Evolutionary conservation across 148 eudicot species (phyloP).

Genomic region (Fallopia convolvulus): DNA sequence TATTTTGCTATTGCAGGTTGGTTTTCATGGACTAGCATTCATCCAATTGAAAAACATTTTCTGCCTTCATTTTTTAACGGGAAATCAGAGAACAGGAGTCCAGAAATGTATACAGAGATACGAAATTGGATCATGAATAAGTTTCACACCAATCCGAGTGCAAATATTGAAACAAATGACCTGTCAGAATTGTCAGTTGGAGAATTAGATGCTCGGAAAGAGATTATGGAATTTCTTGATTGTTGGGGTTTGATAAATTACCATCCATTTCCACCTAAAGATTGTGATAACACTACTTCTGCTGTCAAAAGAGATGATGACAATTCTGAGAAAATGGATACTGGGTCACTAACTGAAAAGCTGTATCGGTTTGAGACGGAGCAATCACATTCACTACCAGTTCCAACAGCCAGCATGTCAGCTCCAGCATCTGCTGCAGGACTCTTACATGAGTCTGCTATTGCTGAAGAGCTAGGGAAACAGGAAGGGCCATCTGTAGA

Average conservation of each 20-base stretch:
- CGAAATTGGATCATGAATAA: constrained; percentile 86
- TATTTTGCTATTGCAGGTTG: constrained; percentile 49
- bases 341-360: constrained; percentile 40
- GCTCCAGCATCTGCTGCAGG: constrained; percentile 47
- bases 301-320: constrained; percentile 30
- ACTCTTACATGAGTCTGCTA: constrained; percentile 60
- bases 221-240: constrained; percentile 89
- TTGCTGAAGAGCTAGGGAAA: constrained; percentile 69
- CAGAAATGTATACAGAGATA: constrained; percentile 66
- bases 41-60: constrained; percentile 65
- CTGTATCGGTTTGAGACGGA: constrained; percentile 66
- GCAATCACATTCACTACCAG: constrained; percentile 31
- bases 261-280: constrained; percentile 61
- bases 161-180: constrained; percentile 57
- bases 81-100: constrained; percentile 63
- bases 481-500: constrained; percentile 90
- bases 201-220: constrained; percentile 65
- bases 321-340: constrained; percentile 30
- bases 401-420: constrained; percentile 35
- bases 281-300: constrained; percentile 21
- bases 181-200: constrained; percentile 64
- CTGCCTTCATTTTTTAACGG: constrained; percentile 77
- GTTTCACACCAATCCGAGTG: constrained; percentile 66
- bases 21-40: constrained; percentile 86
- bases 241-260: constrained; percentile 97